Conservation (phyloP, 179 eudicot genomes). For the Carnegiea gigantea region DNA sequence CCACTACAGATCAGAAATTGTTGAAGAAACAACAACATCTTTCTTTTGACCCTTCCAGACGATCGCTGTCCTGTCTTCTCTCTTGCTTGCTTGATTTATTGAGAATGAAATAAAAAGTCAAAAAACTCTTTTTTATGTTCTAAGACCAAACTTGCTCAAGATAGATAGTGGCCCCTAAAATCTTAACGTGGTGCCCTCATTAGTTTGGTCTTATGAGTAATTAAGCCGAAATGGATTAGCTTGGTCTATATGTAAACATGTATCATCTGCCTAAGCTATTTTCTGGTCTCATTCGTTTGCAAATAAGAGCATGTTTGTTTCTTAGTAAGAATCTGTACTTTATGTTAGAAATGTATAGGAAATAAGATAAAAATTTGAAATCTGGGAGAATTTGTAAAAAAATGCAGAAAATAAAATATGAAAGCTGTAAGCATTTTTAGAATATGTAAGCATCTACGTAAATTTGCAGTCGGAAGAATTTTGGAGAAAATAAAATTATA, state of each 20-base stretch:
- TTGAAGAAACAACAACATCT: no score
- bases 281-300: no score
- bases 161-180: neutral
- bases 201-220: neutral
- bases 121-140: no score
- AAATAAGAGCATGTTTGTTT: neutral
- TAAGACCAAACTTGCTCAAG: neutral
- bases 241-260: neutral
- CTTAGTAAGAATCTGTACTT: neutral
- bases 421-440: neutral
- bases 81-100: no score
- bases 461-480: no score
- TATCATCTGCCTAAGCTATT: no score
- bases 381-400: neutral
- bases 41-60: no score
- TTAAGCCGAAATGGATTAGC: neutral
- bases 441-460: neutral
- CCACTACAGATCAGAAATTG: no score
- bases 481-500: neutral
- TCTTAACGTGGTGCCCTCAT: neutral
- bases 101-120: no score
- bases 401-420: neutral
- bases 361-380: neutral
- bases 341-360: neutral
- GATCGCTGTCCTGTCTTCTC: no score